These are phyloP conservation scores for Gossypium bickii DNA, from an alignment of 345 rosid genomes.

Conservation along the genomic window DNA sequence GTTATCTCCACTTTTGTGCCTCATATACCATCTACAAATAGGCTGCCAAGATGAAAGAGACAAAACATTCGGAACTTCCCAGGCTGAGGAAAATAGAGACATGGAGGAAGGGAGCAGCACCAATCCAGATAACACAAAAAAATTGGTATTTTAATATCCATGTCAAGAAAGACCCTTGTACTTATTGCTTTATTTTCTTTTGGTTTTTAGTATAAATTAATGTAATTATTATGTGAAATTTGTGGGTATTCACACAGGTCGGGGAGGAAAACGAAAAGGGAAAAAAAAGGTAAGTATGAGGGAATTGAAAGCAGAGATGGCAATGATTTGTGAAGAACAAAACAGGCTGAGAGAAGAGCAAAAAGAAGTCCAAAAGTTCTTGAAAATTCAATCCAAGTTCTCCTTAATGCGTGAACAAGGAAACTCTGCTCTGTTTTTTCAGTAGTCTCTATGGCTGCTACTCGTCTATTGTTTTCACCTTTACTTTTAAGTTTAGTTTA, in stretches of 20 bases:
- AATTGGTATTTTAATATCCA: neutral
- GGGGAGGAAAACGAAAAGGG: neutral
- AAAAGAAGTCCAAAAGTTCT: neutral
- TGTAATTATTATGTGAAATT: too few relatives aligned
- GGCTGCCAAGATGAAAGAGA: neutral
- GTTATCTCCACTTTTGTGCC: neutral
- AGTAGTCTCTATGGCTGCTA: too few relatives aligned
- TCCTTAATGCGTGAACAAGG: neutral
- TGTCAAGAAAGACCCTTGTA: too few relatives aligned
- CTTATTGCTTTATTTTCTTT: too few relatives aligned
- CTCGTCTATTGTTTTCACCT: too few relatives aligned
- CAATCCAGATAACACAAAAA: neutral
- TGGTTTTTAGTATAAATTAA: too few relatives aligned
- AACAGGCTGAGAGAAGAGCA: neutral
- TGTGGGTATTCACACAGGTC: neutral
- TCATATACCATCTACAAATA: neutral
- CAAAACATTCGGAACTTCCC: neutral
- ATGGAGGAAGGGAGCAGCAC: neutral
- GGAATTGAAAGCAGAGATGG: constrained; percentile 4
- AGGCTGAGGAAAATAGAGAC: neutral
- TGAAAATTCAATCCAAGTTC: neutral
- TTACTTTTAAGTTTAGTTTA: too few relatives aligned
- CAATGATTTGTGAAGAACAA: constrained; percentile 2
- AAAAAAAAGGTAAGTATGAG: neutral
- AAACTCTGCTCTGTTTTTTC: neutral